These are phyloP conservation scores for Suillus luteus DNA, from an alignment of 768 basidiomycete species.

Conservation along the genomic window DNA sequence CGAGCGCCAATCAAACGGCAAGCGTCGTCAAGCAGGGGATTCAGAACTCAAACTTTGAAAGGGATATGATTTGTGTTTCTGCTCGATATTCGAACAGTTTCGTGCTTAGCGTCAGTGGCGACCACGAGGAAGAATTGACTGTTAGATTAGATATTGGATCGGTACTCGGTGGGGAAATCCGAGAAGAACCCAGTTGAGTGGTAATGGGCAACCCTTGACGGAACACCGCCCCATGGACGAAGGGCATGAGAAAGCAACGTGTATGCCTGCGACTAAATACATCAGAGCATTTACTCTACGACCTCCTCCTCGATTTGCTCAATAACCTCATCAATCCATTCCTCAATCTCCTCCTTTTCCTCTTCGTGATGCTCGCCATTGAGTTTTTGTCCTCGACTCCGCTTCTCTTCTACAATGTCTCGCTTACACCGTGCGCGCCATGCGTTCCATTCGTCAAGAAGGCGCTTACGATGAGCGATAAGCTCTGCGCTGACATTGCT, in stretches of 20 bases:
- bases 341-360: constrained; percentile 87
- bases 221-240: constrained; percentile 4
- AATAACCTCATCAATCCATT: constrained; percentile 91
- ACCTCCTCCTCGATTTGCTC: constrained; percentile 89
- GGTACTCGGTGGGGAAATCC: background rate
- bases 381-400: constrained; percentile 38
- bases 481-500: constrained; percentile 94
- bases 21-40: constrained; percentile 20
- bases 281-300: constrained; percentile 41
- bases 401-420: constrained; percentile 60
- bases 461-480: constrained; percentile 82
- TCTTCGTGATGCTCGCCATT: constrained; percentile 45
- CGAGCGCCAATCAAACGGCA: constrained; percentile 14
- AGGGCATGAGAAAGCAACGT: background rate
- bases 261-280: constrained; percentile 1
- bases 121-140: constrained; percentile 4
- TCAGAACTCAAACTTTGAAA: background rate
- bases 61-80: background rate
- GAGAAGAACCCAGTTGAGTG: background rate
- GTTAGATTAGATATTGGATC: constrained; percentile 7
- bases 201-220: background rate
- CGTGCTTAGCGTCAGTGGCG: background rate
- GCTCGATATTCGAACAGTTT: background rate
- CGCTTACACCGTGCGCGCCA: constrained; percentile 80
- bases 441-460: constrained; percentile 99